Conservation (phyloP, 257 asterid genomes). For the Osmanthus fragrans region DNA sequence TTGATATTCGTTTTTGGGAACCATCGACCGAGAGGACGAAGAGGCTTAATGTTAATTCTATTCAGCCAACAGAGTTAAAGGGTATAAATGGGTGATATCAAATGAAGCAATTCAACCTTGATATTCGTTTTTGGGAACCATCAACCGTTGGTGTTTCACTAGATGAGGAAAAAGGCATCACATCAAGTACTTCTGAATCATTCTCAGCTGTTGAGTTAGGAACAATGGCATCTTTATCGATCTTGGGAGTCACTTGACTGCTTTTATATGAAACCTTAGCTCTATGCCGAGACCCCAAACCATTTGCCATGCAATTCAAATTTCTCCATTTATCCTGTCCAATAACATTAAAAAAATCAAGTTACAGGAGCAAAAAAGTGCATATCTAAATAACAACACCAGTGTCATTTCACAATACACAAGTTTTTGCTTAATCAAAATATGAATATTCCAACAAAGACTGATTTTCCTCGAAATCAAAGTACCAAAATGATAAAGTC, state of each 20-base stretch:
- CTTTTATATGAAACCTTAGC: slow-evolving; percentile 45
- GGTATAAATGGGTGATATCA: background rate
- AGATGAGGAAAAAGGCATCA: slow-evolving; percentile 34
- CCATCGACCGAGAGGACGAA: slow-evolving; percentile 1
- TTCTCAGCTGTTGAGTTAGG: slow-evolving; percentile 29
- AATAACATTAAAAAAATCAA: slow-evolving; percentile 17
- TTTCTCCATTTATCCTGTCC: slow-evolving; percentile 97
- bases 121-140: slow-evolving; percentile 39
- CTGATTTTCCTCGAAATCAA: slow-evolving; percentile 6
- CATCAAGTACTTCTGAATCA: slow-evolving; percentile 39
- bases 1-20: slow-evolving; percentile 48
- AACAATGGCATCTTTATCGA: slow-evolving; percentile 39
- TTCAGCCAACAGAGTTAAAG: slow-evolving; percentile 1
- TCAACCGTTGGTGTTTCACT: slow-evolving; percentile 34
- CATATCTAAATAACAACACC: background rate
- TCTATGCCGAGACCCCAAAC: slow-evolving; percentile 83
- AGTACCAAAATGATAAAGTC: slow-evolving; percentile 6
- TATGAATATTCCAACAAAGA: slow-evolving; percentile 27
- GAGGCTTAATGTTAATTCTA: background rate
- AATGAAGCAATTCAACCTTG: slow-evolving; percentile 52
- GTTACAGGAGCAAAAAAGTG: background rate
- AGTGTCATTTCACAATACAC: background rate
- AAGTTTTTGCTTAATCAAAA: background rate
- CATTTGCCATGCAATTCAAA: slow-evolving; percentile 77
- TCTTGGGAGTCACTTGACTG: slow-evolving; percentile 42